Base-by-base conservation (phyloP, 257 asterid genomes). In the Parsonsia alboflavescens region DNA sequence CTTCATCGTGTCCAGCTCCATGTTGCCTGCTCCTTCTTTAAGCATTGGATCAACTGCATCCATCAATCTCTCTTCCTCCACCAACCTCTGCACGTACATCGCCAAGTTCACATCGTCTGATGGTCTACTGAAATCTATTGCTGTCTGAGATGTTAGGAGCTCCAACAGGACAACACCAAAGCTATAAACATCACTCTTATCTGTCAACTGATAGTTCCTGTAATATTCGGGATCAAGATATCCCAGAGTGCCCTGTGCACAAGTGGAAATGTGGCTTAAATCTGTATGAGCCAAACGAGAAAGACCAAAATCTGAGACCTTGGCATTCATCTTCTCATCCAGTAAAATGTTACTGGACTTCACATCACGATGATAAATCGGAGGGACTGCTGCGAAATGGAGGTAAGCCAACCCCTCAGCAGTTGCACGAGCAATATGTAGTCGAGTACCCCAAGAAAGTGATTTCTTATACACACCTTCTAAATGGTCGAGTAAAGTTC, bases 241-340 rank as follows among this genome's bases (percentile, higher is more conserved):
- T 28, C 98, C 98, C 0, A 93, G 86, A 0, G 98, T 93, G 7
- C 98, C 98, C 78, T 93, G 98, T 30, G 98, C 98, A 57, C 97
- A 93, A 8, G 98, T 93, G 26, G 97, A 87, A 17, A 93, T 74
- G 64, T 93, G 98, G 84, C 97, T 93, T 53, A 89, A n/a, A 52
- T 93, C 97, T 0, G 97, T 83, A n/a, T 90, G 93, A 1, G 96
- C 97, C 68, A 93, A 93, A n/a, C n/a, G n/a, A n/a, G n/a, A n/a
- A n/a, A n/a, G n/a, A n/a, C n/a, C n/a, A n/a, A n/a, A n/a, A n/a
- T n/a, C n/a, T n/a, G n/a, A n/a, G n/a, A n/a, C n/a, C n/a, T n/a
- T n/a, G n/a, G n/a, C n/a, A n/a, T n/a, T n/a, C n/a, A n/a, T n/a
- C n/a, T n/a, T n/a, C n/a, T n/a, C n/a, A n/a, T n/a, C n/a, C n/a